These are phyloP conservation scores for Populus davidiana DNA, from an alignment of 345 rosid genomes.

Conservation along the genomic window DNA sequence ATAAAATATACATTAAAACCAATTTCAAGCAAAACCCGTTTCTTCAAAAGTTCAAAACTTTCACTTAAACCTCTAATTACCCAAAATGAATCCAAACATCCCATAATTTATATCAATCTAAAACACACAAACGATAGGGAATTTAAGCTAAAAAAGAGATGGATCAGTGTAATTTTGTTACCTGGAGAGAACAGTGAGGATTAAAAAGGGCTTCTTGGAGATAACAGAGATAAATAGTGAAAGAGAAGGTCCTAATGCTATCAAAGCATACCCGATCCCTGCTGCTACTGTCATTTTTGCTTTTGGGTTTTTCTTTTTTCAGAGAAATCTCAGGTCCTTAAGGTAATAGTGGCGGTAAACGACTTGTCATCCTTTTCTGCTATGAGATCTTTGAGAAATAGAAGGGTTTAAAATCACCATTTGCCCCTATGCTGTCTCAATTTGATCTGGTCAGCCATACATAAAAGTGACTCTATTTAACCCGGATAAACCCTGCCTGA, in stretches of 20 bases:
- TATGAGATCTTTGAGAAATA: too few species aligned
- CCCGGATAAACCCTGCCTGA: too few species aligned
- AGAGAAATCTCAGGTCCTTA: background rate
- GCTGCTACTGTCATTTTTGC: conserved; percentile 69
- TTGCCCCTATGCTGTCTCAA: too few species aligned
- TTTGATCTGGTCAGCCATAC: too few species aligned
- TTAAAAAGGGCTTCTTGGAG: conserved; percentile 87
- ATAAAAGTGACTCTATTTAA: too few species aligned
- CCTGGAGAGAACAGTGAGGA: conserved; percentile 96
- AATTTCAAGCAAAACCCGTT: background rate
- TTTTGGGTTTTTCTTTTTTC: background rate
- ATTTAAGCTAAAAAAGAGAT: background rate
- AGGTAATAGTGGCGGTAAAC: background rate
- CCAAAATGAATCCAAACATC: background rate
- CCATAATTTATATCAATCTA: background rate
- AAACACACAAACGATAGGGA: background rate
- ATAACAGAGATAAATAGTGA: conserved; percentile 81
- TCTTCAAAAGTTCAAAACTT: background rate
- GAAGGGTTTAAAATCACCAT: too few species aligned
- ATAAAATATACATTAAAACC: background rate
- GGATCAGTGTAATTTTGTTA: conserved; percentile 11
- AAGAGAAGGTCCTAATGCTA: conserved; percentile 88
- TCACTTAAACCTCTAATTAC: background rate
- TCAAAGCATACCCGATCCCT: conserved; percentile 84
- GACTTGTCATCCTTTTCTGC: background rate